Evolutionary conservation across 2,329 filamentous ascomycete species (phyloP), one percentile per base, ranked within the genome.

Genomic region (Cyphellophora attinorum): DNA sequence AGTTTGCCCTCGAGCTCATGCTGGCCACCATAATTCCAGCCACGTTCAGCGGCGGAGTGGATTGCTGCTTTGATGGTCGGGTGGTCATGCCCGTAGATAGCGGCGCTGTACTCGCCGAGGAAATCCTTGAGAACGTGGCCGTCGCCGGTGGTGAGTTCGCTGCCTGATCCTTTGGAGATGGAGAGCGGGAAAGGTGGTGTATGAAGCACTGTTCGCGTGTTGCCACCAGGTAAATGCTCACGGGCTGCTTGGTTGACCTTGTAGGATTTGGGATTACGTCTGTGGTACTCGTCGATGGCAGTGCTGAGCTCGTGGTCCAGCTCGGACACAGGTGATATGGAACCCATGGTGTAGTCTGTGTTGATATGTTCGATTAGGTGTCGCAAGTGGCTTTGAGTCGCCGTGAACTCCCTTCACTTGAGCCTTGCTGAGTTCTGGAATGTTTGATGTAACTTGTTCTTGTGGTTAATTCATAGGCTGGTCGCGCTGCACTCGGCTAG

Each of bases 71-170:
- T 51, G 35, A 83, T 71, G 2, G 59, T 45, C 0, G 70, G 67
- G 34, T 80, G 64, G 1, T 72, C 77, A 55, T 83, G 78, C 0
- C 79, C 79, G 48, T 73, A 81, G 10, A 83, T 61, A 2, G 72
- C 76, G 2, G 79, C 79, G 0, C 73, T 74, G 47, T 74, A 74
- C 52, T 82, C 78, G 19, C 70, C 69, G 1, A 77, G 59, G 5
- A 82, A 61, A 46, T 83, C 77, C 11, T 67, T 58, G 49, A 79
- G 79, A 28, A 34, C 43, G 11, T 43, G 29, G 11, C 45, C 49
- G 29, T 59, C 57, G 11, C 57, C 36, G 5, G 54, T 54, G n/a
- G 49, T 55, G 28, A 58, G 37, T n/a, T 38, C 44, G 23, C 46
- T 44, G 19, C 45, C 49, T 44, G 37, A 41, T 33, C 46, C 55